phyloP scores from a whole-genome alignment of 805 yeast species.

The Schwanniomyces vanrijiae region DNA sequence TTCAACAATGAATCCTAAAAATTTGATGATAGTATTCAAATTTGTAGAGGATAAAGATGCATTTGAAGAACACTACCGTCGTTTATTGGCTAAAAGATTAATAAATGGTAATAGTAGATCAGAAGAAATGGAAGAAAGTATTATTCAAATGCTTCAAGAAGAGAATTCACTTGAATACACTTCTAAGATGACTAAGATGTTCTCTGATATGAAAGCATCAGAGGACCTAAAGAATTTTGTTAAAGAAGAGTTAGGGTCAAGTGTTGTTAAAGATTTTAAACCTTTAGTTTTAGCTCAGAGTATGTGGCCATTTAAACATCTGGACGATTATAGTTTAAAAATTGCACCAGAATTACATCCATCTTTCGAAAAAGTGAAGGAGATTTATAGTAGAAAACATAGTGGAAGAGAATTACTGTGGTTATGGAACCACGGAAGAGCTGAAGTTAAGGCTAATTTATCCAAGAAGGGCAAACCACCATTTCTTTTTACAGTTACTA shows the following conservation, averaged over 20 bases:
- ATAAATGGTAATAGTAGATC: conserved; percentile 84
- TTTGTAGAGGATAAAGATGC: conserved; percentile 93
- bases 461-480: conserved; percentile 81
- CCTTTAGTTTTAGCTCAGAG: conserved; percentile 83
- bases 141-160: conserved; percentile 82
- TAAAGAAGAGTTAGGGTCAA: conserved; percentile 38
- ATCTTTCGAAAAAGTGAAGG: conserved; percentile 66
- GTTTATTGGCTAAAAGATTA: conserved; percentile 83
- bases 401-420: conserved; percentile 87
- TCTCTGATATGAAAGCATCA: conserved; percentile 86
- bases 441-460: conserved; percentile 85
- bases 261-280: conserved; percentile 46
- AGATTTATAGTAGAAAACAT: conserved; percentile 72
- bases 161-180: conserved; percentile 93
- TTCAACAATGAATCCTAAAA: conserved; percentile 77
- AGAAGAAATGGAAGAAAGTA: conserved; percentile 79
- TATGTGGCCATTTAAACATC: conserved; percentile 77
- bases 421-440: conserved; percentile 94
- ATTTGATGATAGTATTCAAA: conserved; percentile 82
- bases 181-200: conserved; percentile 92
- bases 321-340: conserved; percentile 40
- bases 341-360: conserved; percentile 68
- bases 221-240: conserved; percentile 67
- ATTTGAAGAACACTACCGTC: conserved; percentile 89
- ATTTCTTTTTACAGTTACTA: conserved; percentile 74